These are phyloP conservation scores for Fusarium bulbicola DNA, from an alignment of 2,329 filamentous ascomycete species.

Conservation along the genomic window DNA sequence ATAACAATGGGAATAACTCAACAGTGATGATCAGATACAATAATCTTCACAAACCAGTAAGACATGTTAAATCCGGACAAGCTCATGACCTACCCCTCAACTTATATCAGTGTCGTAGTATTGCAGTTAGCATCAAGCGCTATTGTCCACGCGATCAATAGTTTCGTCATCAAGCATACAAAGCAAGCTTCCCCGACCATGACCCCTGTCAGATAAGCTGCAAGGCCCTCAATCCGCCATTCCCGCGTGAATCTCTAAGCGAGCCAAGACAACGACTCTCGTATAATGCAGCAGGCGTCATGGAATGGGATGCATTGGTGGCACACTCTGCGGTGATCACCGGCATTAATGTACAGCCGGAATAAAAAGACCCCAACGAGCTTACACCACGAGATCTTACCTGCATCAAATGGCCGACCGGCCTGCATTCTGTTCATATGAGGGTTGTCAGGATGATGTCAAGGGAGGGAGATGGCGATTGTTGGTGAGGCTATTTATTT, in stretches of 20 bases:
- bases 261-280: background rate
- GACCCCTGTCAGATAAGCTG: background rate
- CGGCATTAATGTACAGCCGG: background rate
- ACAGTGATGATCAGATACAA: background rate
- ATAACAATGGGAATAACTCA: background rate
- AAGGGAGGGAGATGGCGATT: background rate
- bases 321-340: background rate
- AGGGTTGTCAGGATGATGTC: background rate
- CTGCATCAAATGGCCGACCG: background rate
- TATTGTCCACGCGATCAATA: background rate
- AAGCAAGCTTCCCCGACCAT: background rate
- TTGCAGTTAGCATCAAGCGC: background rate
- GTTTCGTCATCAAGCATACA: slow-evolving; percentile 10
- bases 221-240: background rate
- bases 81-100: background rate
- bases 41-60: background rate
- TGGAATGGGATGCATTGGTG: background rate
- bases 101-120: background rate
- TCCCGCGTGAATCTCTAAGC: background rate
- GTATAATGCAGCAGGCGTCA: background rate
- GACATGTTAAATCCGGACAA: background rate
- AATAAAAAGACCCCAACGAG: background rate
- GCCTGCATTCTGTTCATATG: background rate
- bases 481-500: slow-evolving; percentile 9
- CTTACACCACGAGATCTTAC: slow-evolving; percentile 16